Evolutionary conservation across 2,329 filamentous ascomycete genomes (phyloP), one percentile per base, ranked within the genome.

Genomic region (Chrysosporium queenslandicum): DNA sequence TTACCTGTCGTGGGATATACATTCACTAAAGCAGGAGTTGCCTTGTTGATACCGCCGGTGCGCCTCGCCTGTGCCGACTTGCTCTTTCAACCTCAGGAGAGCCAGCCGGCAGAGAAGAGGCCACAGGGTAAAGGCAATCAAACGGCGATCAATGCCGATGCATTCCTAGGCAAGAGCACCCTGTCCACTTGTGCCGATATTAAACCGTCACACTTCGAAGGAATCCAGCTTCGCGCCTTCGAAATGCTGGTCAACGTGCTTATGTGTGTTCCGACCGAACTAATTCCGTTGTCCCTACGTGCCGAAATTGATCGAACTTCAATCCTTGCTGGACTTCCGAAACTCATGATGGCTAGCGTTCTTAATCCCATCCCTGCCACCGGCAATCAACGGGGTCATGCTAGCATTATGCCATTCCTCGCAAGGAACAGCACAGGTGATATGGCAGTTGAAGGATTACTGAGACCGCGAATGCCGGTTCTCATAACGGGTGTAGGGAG

Each of bases 361-460:
- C 72, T 96, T 54, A 88, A 92, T 66, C 87, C 88, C 0, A 80
- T 82, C 66, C 71, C 81, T 56, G 74, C 82, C 62, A 73, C 79
- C 61, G 76, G 82, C 63, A 78, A 83, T 39, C 74, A 80, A 57
- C 72, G 71, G 36, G 77, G 80, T 48, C 79, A 82, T 55, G 76
- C 85, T 25, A 92, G 84, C 65, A 83, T 95, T 45, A 69, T 95
- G 45, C 90, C 91, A 0, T 86, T 94, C 60, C 71, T 96, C 23
- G 79, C 81, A 6, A 77, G 82, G 51, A 77, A 79, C 47, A 86
- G 82, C 60, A 75, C 81, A 0, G 66, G 76, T 9, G 78, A 83
- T 46, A 73, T 79, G 53, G 78, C 77, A 14, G 79, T 92, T 1
- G 90, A 96, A 67, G 77, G 85, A 8, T 66, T 96, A 52, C 73